Conservation (phyloP, 2,329 filamentous ascomycete species). For the Microthyrium microscopicum region DNA sequence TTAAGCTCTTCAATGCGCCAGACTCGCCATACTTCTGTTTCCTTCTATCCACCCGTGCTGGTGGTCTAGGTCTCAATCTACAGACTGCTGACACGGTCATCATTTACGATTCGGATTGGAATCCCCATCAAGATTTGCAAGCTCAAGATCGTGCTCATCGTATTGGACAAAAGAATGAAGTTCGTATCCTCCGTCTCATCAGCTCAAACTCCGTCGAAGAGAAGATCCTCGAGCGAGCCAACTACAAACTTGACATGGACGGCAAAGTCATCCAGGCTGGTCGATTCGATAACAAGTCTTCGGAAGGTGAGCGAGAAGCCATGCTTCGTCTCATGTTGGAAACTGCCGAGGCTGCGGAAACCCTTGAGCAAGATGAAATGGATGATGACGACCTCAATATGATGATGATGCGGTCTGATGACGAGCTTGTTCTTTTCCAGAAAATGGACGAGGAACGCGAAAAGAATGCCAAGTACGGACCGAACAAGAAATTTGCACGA, state of each 20-base stretch:
- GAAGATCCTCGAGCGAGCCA: constrained; percentile 90
- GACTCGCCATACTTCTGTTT: constrained; percentile 94
- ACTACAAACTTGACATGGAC: constrained; percentile 98
- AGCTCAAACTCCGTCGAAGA: constrained; percentile 96
- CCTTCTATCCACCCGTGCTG: constrained; percentile 91
- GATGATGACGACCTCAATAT: constrained; percentile 95
- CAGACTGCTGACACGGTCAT: constrained; percentile 98
- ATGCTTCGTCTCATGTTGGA: constrained; percentile 90
- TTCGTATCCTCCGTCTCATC: constrained; percentile 87
- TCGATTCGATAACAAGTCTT: constrained; percentile 99
- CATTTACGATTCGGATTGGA: constrained; percentile 99
- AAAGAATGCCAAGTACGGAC: constrained; percentile 55
- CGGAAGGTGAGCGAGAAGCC: constrained; percentile 92
- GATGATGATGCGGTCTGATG: constrained; percentile 76
- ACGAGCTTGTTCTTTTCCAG: constrained; percentile 64
- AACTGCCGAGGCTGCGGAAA: constrained; percentile 50
- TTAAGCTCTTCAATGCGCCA: constrained; percentile 79
- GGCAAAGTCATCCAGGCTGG: constrained; percentile 98
- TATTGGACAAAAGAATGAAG: constrained; percentile 99
- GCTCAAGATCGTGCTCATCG: constrained; percentile 99
- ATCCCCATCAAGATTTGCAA: constrained; percentile 96
- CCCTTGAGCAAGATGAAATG: constrained; percentile 75
- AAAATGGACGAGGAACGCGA: constrained; percentile 62
- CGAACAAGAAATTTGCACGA: constrained; percentile 51
- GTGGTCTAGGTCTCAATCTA: constrained; percentile 91